A percentile compares a stretch with the other conserved stretches of the same genome.
These are phyloP conservation scores for Camellia japonica DNA, from an alignment of 148 eudicot species.

Conservation along the genomic window DNA sequence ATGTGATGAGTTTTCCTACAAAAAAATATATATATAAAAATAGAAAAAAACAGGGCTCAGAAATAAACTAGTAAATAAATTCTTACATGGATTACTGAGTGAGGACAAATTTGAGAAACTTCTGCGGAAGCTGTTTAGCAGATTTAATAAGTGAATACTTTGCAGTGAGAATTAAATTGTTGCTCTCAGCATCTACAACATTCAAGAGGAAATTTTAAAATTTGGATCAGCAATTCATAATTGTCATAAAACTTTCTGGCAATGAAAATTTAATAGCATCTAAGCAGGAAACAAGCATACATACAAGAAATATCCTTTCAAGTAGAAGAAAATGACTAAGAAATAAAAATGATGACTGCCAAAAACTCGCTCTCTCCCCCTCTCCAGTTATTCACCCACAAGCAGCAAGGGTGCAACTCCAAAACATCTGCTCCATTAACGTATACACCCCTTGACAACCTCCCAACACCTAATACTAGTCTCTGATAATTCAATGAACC, in stretches of 20 bases:
- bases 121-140: conserved; percentile 64
- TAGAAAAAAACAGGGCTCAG: neutral
- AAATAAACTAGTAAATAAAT: neutral
- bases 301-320: neutral
- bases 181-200: conserved; percentile 67
- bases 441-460: too few relatives aligned
- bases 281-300: neutral
- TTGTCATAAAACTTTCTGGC: neutral
- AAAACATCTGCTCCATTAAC: neutral
- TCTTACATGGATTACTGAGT: conserved; percentile 71
- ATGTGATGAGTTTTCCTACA: neutral
- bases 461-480: too few relatives aligned
- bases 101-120: conserved; percentile 47
- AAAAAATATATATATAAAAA: neutral
- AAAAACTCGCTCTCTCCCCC: neutral
- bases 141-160: conserved; percentile 77
- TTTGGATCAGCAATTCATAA: neutral
- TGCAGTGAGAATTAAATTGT: conserved; percentile 70
- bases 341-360: neutral
- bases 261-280: neutral
- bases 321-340: neutral
- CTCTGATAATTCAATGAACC: neutral
- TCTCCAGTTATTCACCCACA: too few relatives aligned
- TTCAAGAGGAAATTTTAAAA: neutral
- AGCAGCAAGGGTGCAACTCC: conserved; percentile 4